Conservation (phyloP, 1,284 basidiomycete species). For the Ustilago sp. region DNA sequence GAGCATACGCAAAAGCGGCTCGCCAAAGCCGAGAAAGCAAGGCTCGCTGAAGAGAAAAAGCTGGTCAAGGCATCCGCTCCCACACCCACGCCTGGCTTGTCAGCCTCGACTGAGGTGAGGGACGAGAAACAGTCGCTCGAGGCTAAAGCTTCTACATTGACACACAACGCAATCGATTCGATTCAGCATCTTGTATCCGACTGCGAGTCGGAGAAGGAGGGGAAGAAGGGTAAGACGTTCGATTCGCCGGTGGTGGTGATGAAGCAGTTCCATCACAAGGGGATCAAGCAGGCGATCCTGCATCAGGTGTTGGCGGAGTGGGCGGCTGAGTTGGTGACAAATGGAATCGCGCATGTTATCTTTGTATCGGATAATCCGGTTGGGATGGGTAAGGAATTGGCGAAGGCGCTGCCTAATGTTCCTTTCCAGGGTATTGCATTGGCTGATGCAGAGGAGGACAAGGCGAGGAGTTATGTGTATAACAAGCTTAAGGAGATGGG, state of each 20-base stretch:
- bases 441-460: constrained; percentile 82
- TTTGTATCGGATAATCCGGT: constrained; percentile 91
- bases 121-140: constrained; percentile 29
- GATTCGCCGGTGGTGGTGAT: constrained; percentile 58
- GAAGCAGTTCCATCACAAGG: constrained; percentile 65
- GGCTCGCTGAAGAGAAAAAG: constrained; percentile 45
- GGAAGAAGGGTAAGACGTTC: constrained; percentile 33
- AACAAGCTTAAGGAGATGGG: constrained; percentile 80
- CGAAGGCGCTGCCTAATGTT: constrained; percentile 87
- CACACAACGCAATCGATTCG: constrained; percentile 28
- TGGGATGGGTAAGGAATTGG: constrained; percentile 80
- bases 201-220: constrained; percentile 4
- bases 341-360: constrained; percentile 86
- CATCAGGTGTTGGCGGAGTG: constrained; percentile 84
- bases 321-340: constrained; percentile 76
- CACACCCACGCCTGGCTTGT: constrained; percentile 12
- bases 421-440: constrained; percentile 75
- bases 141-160: constrained; percentile 33
- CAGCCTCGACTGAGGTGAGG: background rate
- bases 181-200: constrained; percentile 25
- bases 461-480: constrained; percentile 83
- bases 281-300: constrained; percentile 76
- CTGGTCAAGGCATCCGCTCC: constrained; percentile 9
- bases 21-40: constrained; percentile 51
- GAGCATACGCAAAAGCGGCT: constrained; percentile 58